A percentile compares a stretch with the other conserved stretches of the same genome.
Evolutionary conservation across 805 yeast genomes (phyloP).

Genomic region (Metschnikowia drakensbergensis): DNA sequence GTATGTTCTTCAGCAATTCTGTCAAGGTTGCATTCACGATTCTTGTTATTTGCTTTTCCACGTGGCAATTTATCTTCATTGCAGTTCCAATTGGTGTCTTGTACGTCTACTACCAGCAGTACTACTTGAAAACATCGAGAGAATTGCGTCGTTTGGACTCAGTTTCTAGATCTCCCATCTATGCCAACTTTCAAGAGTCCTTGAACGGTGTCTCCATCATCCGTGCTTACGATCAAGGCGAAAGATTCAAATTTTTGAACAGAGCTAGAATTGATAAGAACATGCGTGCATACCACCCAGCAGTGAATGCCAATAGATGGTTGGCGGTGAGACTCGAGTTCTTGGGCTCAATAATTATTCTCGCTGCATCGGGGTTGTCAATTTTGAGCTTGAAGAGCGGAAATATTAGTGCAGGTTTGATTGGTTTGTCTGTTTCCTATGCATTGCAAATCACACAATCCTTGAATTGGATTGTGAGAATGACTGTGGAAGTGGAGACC

Average conservation of each 20-base stretch:
- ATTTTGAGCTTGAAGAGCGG: slow-evolving; percentile 69
- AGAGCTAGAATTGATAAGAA: slow-evolving; percentile 75
- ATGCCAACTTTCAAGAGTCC: slow-evolving; percentile 82
- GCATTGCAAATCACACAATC: slow-evolving; percentile 91
- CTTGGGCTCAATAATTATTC: slow-evolving; percentile 83
- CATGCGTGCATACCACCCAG: slow-evolving; percentile 88
- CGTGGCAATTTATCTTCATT: slow-evolving; percentile 79
- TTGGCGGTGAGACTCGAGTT: slow-evolving; percentile 91
- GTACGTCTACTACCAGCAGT: slow-evolving; percentile 71
- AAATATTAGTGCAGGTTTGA: slow-evolving; percentile 77
- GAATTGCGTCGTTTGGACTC: slow-evolving; percentile 82
- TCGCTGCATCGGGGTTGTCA: slow-evolving; percentile 80
- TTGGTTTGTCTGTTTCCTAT: slow-evolving; percentile 91
- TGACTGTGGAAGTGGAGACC: slow-evolving; percentile 98
- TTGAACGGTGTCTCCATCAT: slow-evolving; percentile 71
- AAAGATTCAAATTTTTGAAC: slow-evolving; percentile 61
- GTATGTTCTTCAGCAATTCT: slow-evolving; percentile 60
- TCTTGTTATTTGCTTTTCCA: slow-evolving; percentile 73
- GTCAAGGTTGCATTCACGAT: slow-evolving; percentile 71
- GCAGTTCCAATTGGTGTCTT: slow-evolving; percentile 65
- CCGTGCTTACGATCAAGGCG: slow-evolving; percentile 66
- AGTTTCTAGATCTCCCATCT: slow-evolving; percentile 73
- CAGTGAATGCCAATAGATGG: slow-evolving; percentile 95
- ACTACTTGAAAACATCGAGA: slow-evolving; percentile 71
- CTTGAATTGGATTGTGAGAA: slow-evolving; percentile 95